Percentiles rank a stretch among this genome's conserved stretches.
These are phyloP conservation scores for Podospora comata DNA, from an alignment of 495 filamentous ascomycete species.

Conservation along the genomic window DNA sequence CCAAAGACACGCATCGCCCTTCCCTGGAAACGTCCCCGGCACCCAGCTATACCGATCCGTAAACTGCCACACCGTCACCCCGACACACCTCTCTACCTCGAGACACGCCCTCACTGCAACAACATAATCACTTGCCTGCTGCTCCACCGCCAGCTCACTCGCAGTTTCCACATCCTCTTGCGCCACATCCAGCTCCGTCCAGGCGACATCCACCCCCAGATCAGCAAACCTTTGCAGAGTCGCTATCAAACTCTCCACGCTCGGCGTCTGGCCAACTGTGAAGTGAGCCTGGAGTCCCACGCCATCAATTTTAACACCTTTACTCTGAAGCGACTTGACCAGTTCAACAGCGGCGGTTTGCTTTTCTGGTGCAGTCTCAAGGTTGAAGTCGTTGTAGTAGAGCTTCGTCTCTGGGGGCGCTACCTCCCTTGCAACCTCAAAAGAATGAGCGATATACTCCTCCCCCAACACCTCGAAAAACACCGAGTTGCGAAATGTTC, in stretches of 20 bases:
- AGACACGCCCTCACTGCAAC: conserved; percentile 55
- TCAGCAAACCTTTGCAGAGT: conserved; percentile 44
- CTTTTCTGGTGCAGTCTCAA: conserved; percentile 55
- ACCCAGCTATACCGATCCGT: conserved; percentile 61
- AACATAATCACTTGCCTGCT: conserved; percentile 56
- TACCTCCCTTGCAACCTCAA: conserved; percentile 41
- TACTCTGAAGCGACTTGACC: conserved; percentile 45
- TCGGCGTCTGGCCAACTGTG: conserved; percentile 50
- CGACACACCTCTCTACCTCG: conserved; percentile 52
- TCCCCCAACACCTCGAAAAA: conserved; percentile 45
- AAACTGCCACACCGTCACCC: conserved; percentile 62
- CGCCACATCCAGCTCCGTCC: conserved; percentile 62
- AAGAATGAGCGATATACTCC: conserved; percentile 46
- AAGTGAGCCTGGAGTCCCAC: conserved; percentile 60
- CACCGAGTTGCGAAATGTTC: conserved; percentile 38
- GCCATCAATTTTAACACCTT: conserved; percentile 56
- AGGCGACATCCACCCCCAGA: conserved; percentile 53
- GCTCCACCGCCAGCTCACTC: conserved; percentile 37
- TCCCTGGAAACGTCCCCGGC: conserved; percentile 46
- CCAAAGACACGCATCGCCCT: conserved; percentile 52
- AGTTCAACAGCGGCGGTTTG: conserved; percentile 43
- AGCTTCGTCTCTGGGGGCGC: conserved; percentile 37
- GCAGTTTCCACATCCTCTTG: conserved; percentile 41
- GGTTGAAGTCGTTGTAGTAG: conserved; percentile 71
- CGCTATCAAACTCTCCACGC: conserved; percentile 34